Evolutionary conservation across 768 basidiomycete species (phyloP).

Genomic region (Austroboletus eburneus): DNA sequence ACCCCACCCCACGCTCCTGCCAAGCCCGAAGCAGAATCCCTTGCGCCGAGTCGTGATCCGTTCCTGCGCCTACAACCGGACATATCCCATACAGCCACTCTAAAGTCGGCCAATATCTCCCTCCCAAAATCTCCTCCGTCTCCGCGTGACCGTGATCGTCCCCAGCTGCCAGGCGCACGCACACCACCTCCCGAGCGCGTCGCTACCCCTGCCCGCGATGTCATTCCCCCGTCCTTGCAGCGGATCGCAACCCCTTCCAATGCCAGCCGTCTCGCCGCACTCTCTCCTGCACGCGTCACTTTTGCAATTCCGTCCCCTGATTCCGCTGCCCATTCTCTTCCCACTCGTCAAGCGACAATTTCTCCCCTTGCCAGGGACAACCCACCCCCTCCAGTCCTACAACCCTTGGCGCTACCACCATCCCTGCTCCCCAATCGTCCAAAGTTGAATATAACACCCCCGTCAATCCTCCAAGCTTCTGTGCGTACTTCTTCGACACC

Average conservation of each 20-base stretch:
- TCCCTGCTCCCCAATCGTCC: slow-evolving; percentile 4
- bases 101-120: slow-evolving; percentile 6
- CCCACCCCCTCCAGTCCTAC: background rate
- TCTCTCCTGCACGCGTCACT: slow-evolving; percentile 8
- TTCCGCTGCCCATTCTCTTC: slow-evolving; percentile 2
- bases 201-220: slow-evolving; percentile 14
- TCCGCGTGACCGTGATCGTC: slow-evolving; percentile 3
- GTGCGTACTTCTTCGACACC: slow-evolving; percentile 12
- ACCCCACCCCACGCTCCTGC: slow-evolving; percentile 6
- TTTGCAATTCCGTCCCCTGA: slow-evolving; percentile 14
- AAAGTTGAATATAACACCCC: slow-evolving; percentile 10
- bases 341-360: slow-evolving; percentile 12
- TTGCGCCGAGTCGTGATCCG: slow-evolving; percentile 24
- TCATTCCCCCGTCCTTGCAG: slow-evolving; percentile 11
- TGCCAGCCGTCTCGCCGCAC: background rate
- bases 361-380: slow-evolving; percentile 17
- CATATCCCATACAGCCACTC: slow-evolving; percentile 10
- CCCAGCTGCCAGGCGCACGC: slow-evolving; percentile 1
- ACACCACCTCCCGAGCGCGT: slow-evolving; percentile 12
- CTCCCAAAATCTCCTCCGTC: slow-evolving; percentile 1
- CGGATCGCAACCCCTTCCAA: slow-evolving; percentile 22
- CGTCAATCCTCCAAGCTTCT: slow-evolving; percentile 4
- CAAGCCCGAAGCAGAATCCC: too few species aligned
- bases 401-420: background rate
- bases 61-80: slow-evolving; percentile 24